phyloP scores from a whole-genome alignment of 768 basidiomycete genomes.

The Collybia sordida region DNA sequence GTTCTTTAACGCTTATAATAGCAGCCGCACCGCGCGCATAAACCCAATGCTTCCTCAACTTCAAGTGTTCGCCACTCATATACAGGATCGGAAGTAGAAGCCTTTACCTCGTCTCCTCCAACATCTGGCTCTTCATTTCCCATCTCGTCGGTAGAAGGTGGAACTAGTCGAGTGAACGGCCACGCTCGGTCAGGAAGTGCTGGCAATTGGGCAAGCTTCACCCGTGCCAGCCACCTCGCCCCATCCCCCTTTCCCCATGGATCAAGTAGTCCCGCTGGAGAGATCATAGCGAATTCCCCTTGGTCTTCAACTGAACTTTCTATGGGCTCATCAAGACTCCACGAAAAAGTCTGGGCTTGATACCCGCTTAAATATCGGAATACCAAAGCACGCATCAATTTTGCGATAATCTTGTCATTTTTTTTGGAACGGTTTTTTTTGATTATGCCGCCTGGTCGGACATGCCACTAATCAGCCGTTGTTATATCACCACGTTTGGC shows the following conservation, averaged over 20 bases:
- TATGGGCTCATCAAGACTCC: slow-evolving; percentile 48
- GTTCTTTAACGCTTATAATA: slow-evolving; percentile 9
- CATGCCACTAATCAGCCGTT: slow-evolving; percentile 20
- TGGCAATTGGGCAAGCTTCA: slow-evolving; percentile 73
- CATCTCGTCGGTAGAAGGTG: slow-evolving; percentile 42
- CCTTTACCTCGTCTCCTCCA: slow-evolving; percentile 57
- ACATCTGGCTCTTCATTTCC: slow-evolving; percentile 45
- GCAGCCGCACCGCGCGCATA: slow-evolving; percentile 43
- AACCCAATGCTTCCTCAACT: slow-evolving; percentile 41
- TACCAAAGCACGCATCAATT: slow-evolving; percentile 6
- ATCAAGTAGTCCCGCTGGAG: slow-evolving; percentile 52
- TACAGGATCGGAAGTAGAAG: slow-evolving; percentile 67
- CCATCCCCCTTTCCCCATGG: slow-evolving; percentile 53
- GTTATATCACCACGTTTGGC: slow-evolving; percentile 9
- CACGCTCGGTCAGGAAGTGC: slow-evolving; percentile 80
- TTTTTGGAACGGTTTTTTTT: slow-evolving; percentile 25
- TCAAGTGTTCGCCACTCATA: slow-evolving; percentile 71
- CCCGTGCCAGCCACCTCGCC: slow-evolving; percentile 52
- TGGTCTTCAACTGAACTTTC: slow-evolving; percentile 59
- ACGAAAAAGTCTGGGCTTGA: slow-evolving; percentile 65
- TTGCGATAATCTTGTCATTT: slow-evolving; percentile 10
- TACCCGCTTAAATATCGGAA: slow-evolving; percentile 7
- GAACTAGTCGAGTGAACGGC: slow-evolving; percentile 51
- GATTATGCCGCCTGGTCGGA: slow-evolving; percentile 44
- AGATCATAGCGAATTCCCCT: slow-evolving; percentile 53